Percentiles rank a stretch among this genome's conserved stretches.
phyloP scores from a whole-genome alignment of 331 rosid genomes.

The Erythrophleum ivorense region DNA sequence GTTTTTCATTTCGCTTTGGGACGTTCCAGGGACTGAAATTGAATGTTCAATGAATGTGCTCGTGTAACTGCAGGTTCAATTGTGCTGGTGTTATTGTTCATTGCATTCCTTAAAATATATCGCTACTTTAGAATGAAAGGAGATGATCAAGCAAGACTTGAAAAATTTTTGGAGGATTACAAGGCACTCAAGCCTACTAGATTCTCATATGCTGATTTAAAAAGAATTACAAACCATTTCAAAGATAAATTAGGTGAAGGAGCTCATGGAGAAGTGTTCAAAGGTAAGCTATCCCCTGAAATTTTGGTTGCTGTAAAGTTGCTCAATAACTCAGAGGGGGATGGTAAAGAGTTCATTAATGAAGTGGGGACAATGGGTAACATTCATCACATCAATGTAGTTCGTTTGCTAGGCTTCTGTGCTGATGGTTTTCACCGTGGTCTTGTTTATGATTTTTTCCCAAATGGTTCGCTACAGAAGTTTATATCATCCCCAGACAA shows the following conservation, averaged over 20 bases:
- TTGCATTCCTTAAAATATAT: not conserved
- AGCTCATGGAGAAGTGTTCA: constrained; percentile 47
- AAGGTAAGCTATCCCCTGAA: constrained; percentile 46
- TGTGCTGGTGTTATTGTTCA: constrained; percentile 2
- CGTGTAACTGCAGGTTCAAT: constrained; percentile 22
- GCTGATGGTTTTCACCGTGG: constrained; percentile 45
- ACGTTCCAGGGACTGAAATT: not conserved
- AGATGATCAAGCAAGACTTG: constrained; percentile 32
- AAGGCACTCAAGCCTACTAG: constrained; percentile 46
- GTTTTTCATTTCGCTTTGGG: not conserved
- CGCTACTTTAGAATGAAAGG: constrained; percentile 28
- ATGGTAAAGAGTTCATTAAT: constrained; percentile 48
- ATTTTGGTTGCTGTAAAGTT: constrained; percentile 45
- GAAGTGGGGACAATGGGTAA: constrained; percentile 54
- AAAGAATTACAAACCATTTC: constrained; percentile 45
- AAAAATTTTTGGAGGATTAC: constrained; percentile 44
- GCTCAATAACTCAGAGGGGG: constrained; percentile 29
- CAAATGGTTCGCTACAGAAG: constrained; percentile 47
- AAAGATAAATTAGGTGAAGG: constrained; percentile 46
- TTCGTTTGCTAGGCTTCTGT: constrained; percentile 50
- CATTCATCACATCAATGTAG: constrained; percentile 54
- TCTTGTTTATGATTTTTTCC: constrained; percentile 41
- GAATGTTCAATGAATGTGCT: not conserved
- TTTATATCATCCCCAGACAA: constrained; percentile 41
- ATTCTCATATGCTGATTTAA: constrained; percentile 44